These are phyloP conservation scores for Boletus pseudopeckii DNA, from an alignment of 768 basidiomycete species.

Conservation along the genomic window DNA sequence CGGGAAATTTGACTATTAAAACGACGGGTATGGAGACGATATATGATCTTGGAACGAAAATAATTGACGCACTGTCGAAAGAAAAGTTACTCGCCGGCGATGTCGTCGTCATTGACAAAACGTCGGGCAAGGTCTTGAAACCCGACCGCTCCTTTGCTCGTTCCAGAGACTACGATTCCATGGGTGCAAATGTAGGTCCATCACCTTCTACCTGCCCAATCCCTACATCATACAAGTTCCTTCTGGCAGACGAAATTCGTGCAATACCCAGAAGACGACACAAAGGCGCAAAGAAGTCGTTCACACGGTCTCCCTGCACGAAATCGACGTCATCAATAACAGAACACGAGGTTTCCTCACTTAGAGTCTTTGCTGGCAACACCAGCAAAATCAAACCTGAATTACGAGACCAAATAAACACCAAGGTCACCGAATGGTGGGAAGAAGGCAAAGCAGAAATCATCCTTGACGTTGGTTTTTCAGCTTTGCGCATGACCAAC, in stretches of 20 bases:
- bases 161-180: slow-evolving; percentile 72
- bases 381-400: slow-evolving; percentile 99
- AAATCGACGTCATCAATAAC: slow-evolving; percentile 99
- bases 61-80: slow-evolving; percentile 97
- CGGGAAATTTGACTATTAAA: slow-evolving; percentile 91
- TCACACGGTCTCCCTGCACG: slow-evolving; percentile 97
- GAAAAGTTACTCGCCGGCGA: slow-evolving; percentile 96
- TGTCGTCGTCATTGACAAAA: slow-evolving; percentile 95
- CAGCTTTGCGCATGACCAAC: neutral
- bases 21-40: slow-evolving; percentile 99
- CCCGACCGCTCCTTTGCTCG: slow-evolving; percentile 58
- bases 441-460: slow-evolving; percentile 99
- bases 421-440: slow-evolving; percentile 94
- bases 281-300: slow-evolving; percentile 95
- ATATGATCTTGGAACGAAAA: slow-evolving; percentile 97
- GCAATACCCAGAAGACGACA: slow-evolving; percentile 95
- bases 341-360: slow-evolving; percentile 82
- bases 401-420: slow-evolving; percentile 92
- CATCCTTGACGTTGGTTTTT: slow-evolving; percentile 78
- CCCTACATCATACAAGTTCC: neutral
- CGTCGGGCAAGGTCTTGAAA: slow-evolving; percentile 83
- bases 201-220: neutral
- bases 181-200: slow-evolving; percentile 90
- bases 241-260: slow-evolving; percentile 87
- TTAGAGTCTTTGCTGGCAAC: slow-evolving; percentile 72